Conservation (phyloP, 2,329 filamentous ascomycete species). For the Colletotrichum neosansevieriae region DNA sequence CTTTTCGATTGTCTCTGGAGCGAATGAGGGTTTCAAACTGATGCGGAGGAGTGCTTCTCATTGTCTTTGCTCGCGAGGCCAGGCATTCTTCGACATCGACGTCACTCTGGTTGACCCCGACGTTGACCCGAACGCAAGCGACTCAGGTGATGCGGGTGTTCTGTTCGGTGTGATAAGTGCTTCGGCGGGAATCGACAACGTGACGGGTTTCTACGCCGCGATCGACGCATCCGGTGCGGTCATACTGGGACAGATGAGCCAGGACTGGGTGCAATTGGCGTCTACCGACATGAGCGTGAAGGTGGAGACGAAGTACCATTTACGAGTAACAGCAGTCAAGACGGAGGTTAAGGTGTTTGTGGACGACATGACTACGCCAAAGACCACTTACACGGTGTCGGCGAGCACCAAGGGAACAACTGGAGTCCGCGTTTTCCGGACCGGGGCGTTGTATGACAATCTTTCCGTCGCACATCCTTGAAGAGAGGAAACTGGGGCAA, state of each 20-base stretch:
- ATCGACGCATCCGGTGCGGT: constrained; percentile 46
- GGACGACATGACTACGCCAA: constrained; percentile 42
- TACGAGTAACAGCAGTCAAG: constrained; percentile 45
- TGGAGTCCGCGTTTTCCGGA: constrained; percentile 44
- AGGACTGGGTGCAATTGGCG: constrained; percentile 40
- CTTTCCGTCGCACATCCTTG: constrained; percentile 46
- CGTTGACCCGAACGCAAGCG: too few species aligned
- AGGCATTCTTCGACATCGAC: too few species aligned
- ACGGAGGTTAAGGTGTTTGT: constrained; percentile 47
- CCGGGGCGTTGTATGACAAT: constrained; percentile 44
- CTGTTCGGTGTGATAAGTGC: too few species aligned
- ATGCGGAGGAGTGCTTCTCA: too few species aligned
- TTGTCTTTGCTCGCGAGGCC: too few species aligned
- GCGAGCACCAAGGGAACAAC: constrained; percentile 43
- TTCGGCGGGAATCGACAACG: constrained; percentile 35
- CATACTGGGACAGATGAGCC: constrained; percentile 42
- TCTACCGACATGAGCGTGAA: constrained; percentile 24
- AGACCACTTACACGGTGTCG: constrained; percentile 37
- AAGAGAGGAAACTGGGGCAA: too few species aligned
- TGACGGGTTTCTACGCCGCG: constrained; percentile 48
- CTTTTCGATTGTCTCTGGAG: too few species aligned
- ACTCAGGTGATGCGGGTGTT: too few species aligned
- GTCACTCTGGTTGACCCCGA: too few species aligned
- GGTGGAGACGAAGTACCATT: constrained; percentile 38
- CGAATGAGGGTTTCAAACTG: too few species aligned